phyloP scores from a whole-genome alignment of 371 early-diverging fungal genomes.

The Haplosporangium sp. region DNA sequence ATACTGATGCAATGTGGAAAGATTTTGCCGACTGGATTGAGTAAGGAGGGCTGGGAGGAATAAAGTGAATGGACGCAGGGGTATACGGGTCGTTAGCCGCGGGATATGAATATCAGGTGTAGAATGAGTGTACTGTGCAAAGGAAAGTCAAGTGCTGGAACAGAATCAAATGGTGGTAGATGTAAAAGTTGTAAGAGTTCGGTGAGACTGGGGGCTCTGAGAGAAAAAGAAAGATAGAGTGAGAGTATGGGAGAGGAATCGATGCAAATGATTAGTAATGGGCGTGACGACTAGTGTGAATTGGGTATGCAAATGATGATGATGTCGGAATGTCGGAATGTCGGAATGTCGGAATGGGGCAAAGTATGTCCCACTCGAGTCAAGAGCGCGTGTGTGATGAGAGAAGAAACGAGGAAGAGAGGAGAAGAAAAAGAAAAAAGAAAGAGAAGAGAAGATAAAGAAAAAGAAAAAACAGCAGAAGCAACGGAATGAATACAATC shows the following conservation, averaged over 20 bases:
- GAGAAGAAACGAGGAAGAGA: not conserved
- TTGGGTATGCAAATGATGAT: too few relatives aligned
- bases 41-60: not conserved
- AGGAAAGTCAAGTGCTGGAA: not conserved
- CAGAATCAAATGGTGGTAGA: not conserved
- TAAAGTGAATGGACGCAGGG: not conserved
- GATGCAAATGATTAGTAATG: not conserved
- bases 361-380: too few relatives aligned
- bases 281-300: conserved; percentile 5
- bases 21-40: too few relatives aligned
- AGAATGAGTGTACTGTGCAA: not conserved
- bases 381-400: not conserved
- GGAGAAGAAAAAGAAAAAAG: not conserved
- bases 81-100: not conserved
- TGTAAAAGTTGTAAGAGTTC: too few relatives aligned
- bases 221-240: too few relatives aligned
- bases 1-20: too few relatives aligned
- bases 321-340: not conserved
- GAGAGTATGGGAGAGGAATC: too few relatives aligned
- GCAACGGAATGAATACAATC: not conserved
- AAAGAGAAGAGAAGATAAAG: conserved; percentile 8
- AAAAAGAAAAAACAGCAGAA: not conserved
- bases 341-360: too few relatives aligned
- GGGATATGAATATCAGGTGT: too few relatives aligned
- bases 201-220: too few relatives aligned